phyloP scores from a whole-genome alignment of 208 protist species.

The Leishmania tarentolae region DNA sequence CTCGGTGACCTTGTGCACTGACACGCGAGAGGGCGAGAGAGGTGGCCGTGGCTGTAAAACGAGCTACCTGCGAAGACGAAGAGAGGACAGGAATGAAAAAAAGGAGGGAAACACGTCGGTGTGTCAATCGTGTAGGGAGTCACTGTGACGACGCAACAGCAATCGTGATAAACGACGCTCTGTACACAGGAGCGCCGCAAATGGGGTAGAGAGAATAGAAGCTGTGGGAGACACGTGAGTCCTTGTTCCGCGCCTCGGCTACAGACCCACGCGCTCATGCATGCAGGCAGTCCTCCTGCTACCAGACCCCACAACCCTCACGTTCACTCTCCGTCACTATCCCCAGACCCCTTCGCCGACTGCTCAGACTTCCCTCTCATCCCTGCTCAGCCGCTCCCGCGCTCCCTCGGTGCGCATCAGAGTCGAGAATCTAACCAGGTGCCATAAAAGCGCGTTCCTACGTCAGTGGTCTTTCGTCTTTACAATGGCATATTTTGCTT shows the following conservation, averaged over 20 bases:
- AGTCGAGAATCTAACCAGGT: not conserved
- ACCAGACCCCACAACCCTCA: not conserved
- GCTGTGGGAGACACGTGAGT: not conserved
- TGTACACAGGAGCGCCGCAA: not conserved
- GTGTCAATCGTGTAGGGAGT: not conserved
- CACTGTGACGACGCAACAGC: not conserved
- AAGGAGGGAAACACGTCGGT: not conserved
- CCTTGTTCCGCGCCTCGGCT: not conserved
- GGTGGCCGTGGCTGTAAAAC: not conserved
- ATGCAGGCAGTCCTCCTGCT: not conserved
- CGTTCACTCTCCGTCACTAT: not conserved
- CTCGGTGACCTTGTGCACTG: not conserved
- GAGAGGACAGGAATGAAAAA: not conserved
- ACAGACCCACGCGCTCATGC: not conserved
- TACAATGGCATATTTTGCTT: not conserved
- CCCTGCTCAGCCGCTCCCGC: not conserved
- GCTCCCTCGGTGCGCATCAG: not conserved
- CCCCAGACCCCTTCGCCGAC: not conserved
- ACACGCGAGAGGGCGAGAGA: not conserved
- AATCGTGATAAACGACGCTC: not conserved
- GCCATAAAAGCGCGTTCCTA: not conserved
- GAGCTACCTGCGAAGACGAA: not conserved
- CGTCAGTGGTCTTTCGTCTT: not conserved
- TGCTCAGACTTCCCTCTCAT: not conserved
- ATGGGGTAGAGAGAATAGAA: not conserved